Evolutionary conservation across 2,329 filamentous ascomycete species (phyloP).

Genomic region (Balansia obtecta): DNA sequence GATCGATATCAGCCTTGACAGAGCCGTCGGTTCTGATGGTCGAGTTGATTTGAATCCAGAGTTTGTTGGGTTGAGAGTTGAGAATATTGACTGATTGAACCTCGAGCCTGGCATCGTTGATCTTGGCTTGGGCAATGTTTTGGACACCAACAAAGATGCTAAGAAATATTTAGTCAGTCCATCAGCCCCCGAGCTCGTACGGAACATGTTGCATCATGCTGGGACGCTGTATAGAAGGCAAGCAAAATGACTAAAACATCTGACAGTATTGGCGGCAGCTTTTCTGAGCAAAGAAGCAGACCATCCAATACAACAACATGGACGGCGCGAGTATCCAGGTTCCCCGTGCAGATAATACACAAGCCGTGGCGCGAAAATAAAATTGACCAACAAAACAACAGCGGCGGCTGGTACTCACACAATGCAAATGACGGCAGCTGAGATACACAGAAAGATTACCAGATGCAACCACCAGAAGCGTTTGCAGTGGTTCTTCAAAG

Average conservation of each 20-base stretch:
- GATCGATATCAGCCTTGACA: constrained; percentile 37
- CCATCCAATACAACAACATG: neutral
- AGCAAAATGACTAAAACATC: too few species aligned
- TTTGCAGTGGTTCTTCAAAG: constrained; percentile 34
- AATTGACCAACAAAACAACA: neutral
- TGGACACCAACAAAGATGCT: constrained; percentile 46
- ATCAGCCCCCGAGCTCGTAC: neutral
- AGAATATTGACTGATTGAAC: constrained; percentile 39
- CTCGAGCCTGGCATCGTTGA: constrained; percentile 39
- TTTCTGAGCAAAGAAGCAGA: neutral
- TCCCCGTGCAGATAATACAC: too few species aligned
- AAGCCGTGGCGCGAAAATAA: neutral
- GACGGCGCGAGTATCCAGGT: too few species aligned
- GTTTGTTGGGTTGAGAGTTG: constrained; percentile 29
- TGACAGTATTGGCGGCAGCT: too few species aligned
- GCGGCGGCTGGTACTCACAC: constrained; percentile 36
- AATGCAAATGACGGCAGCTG: constrained; percentile 43
- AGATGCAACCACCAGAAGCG: constrained; percentile 52
- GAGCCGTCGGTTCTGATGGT: constrained; percentile 39
- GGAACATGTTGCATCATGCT: neutral
- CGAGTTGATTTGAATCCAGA: constrained; percentile 43
- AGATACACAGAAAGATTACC: constrained; percentile 34
- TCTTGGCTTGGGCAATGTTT: constrained; percentile 42
- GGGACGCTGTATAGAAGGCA: too few species aligned
- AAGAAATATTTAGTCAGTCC: neutral